Conservation (phyloP, 148 eudicot genomes). For the Vaccinium macrocarpon region DNA sequence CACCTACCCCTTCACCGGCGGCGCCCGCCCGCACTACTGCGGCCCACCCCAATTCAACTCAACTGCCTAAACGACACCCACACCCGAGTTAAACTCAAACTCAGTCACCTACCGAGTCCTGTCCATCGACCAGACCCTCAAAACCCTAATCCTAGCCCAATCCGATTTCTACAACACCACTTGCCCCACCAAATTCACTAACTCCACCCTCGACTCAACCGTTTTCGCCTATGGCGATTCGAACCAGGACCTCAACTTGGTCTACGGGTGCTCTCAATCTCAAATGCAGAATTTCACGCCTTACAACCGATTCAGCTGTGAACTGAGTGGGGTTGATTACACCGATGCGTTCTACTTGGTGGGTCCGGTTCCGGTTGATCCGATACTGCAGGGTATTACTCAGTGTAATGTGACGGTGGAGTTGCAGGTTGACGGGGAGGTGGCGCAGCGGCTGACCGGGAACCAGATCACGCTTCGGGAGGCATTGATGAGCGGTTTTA, state of each 20-base stretch:
- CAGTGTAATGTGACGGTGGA: constrained; percentile 13
- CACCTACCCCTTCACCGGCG: constrained; percentile 48
- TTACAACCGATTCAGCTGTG: constrained; percentile 25
- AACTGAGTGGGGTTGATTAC: constrained; percentile 4
- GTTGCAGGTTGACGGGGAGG: constrained; percentile 22
- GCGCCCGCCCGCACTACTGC: constrained; percentile 39
- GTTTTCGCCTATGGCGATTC: constrained; percentile 8
- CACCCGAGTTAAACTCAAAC: constrained; percentile 24
- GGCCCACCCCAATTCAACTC: constrained; percentile 41
- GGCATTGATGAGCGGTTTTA: constrained; percentile 34
- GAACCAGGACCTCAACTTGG: constrained; percentile 21
- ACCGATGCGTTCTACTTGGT: constrained; percentile 25
- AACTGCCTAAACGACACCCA: constrained; percentile 20
- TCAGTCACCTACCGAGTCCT: constrained; percentile 36
- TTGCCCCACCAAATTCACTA: constrained; percentile 30
- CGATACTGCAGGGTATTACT: constrained; percentile 13
- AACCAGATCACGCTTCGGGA: constrained; percentile 22
- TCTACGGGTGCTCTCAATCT: constrained; percentile 32
- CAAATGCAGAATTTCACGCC: background rate
- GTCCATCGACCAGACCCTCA: constrained; percentile 19
- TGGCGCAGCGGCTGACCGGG: constrained; percentile 5
- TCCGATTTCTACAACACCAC: constrained; percentile 27
- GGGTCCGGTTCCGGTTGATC: constrained; percentile 40
- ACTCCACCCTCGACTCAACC: constrained; percentile 30
- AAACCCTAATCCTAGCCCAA: constrained; percentile 25